A percentile compares a stretch with the other conserved stretches of the same genome.
Evolutionary conservation across 495 filamentous ascomycete species (phyloP).

Genomic region (Platismatia glauca): DNA sequence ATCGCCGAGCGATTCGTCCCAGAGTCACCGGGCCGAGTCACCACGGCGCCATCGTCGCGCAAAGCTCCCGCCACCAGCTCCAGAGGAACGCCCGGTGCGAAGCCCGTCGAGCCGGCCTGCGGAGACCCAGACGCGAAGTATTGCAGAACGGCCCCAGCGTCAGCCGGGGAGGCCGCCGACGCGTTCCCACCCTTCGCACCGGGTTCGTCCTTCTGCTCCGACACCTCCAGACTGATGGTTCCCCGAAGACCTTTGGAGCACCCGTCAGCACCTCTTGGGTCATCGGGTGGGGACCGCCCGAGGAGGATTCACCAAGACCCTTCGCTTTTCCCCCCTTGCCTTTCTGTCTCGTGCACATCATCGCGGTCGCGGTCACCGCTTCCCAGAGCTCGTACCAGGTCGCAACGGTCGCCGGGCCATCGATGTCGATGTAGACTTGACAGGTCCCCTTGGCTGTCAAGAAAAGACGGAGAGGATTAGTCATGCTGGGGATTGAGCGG

Average conservation of each 20-base stretch:
- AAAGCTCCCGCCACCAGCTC: neutral
- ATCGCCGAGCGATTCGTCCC: neutral
- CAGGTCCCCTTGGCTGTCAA: neutral
- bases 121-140: neutral
- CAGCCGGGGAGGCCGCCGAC: neutral
- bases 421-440: neutral
- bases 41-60: neutral
- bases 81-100: neutral
- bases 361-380: neutral
- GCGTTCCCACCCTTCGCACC: neutral
- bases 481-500: neutral
- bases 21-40: neutral
- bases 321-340: neutral
- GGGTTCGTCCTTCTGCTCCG: neutral
- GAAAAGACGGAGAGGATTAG: neutral
- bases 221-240: neutral
- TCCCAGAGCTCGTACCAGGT: conserved; percentile 1
- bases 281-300: neutral
- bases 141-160: neutral
- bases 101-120: neutral
- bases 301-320: neutral
- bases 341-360: neutral
- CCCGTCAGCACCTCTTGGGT: neutral
- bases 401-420: neutral
- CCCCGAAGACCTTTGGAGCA: neutral